A percentile compares a stretch with the other conserved stretches of the same genome.
These are phyloP conservation scores for Gautieria morchelliformis DNA, from an alignment of 768 basidiomycete genomes.

Conservation along the genomic window DNA sequence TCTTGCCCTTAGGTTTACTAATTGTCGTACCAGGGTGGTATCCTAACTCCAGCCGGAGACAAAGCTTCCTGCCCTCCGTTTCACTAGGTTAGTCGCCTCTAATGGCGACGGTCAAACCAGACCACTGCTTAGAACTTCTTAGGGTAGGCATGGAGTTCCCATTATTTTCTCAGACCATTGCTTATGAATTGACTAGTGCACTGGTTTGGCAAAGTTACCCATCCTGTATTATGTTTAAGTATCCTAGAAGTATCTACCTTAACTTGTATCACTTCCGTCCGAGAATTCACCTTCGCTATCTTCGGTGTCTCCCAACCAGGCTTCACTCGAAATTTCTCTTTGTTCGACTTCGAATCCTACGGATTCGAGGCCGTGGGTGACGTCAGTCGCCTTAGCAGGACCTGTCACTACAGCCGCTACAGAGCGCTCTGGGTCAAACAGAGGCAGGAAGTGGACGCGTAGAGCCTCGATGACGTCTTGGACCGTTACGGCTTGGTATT, in stretches of 20 bases:
- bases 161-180: too few species aligned
- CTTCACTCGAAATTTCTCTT: slow-evolving; percentile 54
- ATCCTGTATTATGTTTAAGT: neutral
- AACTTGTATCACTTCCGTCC: neutral
- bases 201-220: too few species aligned
- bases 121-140: too few species aligned
- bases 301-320: slow-evolving; percentile 36
- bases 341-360: slow-evolving; percentile 77
- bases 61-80: too few species aligned
- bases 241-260: neutral
- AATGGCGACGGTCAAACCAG: too few species aligned
- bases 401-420: slow-evolving; percentile 77
- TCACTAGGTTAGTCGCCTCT: too few species aligned
- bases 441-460: slow-evolving; percentile 66
- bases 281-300: slow-evolving; percentile 14
- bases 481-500: slow-evolving; percentile 71
- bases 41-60: neutral
- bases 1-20: neutral
- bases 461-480: slow-evolving; percentile 65
- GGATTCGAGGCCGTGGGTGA: slow-evolving; percentile 49
- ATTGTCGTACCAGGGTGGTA: neutral
- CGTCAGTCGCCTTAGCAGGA: slow-evolving; percentile 67
- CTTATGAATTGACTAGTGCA: too few species aligned
- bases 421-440: slow-evolving; percentile 72
- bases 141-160: too few species aligned